Percentiles rank a stretch among this genome's conserved stretches.
These are phyloP conservation scores for Malassezia furfur DNA, from an alignment of 1,284 basidiomycete species.

Conservation along the genomic window DNA sequence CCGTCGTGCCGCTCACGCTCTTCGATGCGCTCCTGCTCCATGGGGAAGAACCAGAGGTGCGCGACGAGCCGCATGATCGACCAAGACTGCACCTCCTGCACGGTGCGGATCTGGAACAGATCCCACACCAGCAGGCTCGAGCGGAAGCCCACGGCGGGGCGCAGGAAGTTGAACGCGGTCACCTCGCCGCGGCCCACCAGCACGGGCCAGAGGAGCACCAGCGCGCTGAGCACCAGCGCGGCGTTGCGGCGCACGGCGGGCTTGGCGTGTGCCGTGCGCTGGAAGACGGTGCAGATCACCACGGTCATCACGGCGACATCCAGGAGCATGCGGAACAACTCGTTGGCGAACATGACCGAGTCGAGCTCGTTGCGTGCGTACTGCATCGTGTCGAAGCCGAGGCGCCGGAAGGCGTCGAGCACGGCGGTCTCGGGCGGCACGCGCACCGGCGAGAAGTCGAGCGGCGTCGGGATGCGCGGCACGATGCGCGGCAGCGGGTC, in stretches of 20 bases:
- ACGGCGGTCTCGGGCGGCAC: background rate
- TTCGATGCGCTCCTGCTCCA: slow-evolving; percentile 32
- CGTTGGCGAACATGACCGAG: background rate
- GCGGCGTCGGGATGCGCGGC: background rate
- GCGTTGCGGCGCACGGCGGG: background rate
- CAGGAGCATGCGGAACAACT: background rate
- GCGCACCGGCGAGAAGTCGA: slow-evolving; percentile 4
- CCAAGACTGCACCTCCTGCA: slow-evolving; percentile 37
- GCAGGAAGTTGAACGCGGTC: slow-evolving; percentile 41
- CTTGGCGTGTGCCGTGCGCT: background rate
- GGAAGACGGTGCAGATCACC: background rate
- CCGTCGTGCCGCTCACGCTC: slow-evolving; percentile 29
- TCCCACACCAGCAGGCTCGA: slow-evolving; percentile 42
- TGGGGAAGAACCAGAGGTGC: slow-evolving; percentile 46
- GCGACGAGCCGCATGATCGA: slow-evolving; percentile 30
- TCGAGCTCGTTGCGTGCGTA: background rate
- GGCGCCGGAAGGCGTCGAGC: background rate
- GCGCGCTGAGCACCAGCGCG: background rate
- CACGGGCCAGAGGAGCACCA: slow-evolving; percentile 2
- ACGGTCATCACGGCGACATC: background rate
- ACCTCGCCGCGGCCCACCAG: background rate
- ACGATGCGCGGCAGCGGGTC: background rate
- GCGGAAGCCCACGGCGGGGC: slow-evolving; percentile 43
- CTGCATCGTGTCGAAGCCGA: background rate
- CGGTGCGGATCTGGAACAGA: slow-evolving; percentile 37